A percentile compares a stretch with the other conserved stretches of the same genome.
Evolutionary conservation across 805 yeast species (phyloP).

Genomic region (Metschnikowia kunwiensis): DNA sequence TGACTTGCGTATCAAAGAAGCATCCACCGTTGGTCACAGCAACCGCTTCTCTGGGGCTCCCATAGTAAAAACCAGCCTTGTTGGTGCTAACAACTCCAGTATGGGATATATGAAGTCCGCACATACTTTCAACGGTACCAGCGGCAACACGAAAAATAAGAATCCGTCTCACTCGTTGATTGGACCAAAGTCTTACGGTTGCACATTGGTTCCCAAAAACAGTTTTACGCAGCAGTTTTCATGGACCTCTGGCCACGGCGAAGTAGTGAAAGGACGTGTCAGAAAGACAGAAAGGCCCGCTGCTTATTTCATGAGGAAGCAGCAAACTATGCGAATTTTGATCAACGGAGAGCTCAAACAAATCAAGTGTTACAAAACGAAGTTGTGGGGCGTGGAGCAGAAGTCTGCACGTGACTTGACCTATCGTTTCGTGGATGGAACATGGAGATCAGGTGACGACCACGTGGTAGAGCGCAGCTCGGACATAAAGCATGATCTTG

Average conservation of each 20-base stretch:
- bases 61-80: constrained; percentile 13
- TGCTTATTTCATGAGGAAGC: constrained; percentile 35
- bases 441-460: constrained; percentile 78
- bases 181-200: constrained; percentile 37
- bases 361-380: constrained; percentile 64
- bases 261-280: constrained; percentile 55
- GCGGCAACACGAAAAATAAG: constrained; percentile 35
- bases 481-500: neutral
- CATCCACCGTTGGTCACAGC: constrained; percentile 22
- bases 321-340: constrained; percentile 62
- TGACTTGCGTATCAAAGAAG: constrained; percentile 43
- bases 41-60: constrained; percentile 24
- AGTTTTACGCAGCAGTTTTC: constrained; percentile 24
- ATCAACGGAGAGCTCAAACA: constrained; percentile 55
- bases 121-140: constrained; percentile 31
- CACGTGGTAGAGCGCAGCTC: constrained; percentile 66
- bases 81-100: constrained; percentile 18
- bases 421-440: constrained; percentile 56
- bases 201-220: constrained; percentile 30
- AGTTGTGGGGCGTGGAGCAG: constrained; percentile 89
- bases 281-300: constrained; percentile 53
- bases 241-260: constrained; percentile 35
- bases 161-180: constrained; percentile 29
- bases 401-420: constrained; percentile 60
- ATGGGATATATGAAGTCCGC: constrained; percentile 33